These are phyloP conservation scores for Strobilomyces dryophilus DNA, from an alignment of 768 basidiomycete genomes.

Conservation along the genomic window DNA sequence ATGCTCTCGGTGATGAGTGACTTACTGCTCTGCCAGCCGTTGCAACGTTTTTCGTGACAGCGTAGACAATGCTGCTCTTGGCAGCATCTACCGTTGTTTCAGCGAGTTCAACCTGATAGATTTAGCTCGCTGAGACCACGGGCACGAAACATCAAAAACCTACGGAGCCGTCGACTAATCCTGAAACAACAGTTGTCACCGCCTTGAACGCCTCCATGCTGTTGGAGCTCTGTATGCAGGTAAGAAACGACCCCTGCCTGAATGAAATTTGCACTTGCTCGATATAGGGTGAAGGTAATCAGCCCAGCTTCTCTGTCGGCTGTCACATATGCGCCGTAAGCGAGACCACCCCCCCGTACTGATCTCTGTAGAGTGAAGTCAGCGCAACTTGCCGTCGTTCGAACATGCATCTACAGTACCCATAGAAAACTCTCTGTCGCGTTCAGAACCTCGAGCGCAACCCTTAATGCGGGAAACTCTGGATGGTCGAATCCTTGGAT, in stretches of 20 bases:
- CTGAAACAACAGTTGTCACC: constrained; percentile 70
- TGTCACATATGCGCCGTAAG: constrained; percentile 82
- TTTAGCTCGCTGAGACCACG: not conserved
- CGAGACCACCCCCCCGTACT: constrained; percentile 91
- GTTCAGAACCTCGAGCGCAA: constrained; percentile 86
- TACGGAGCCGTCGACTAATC: constrained; percentile 81
- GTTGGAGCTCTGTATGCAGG: constrained; percentile 64
- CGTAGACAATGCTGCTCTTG: constrained; percentile 87
- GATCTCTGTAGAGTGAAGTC: constrained; percentile 50
- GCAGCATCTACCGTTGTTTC: constrained; percentile 83
- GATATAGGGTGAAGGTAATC: constrained; percentile 72
- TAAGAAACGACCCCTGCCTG: not conserved
- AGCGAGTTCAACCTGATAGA: constrained; percentile 68
- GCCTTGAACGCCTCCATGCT: constrained; percentile 76
- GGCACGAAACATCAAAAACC: constrained; percentile 15
- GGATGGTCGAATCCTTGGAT: constrained; percentile 77
- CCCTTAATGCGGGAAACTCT: constrained; percentile 78
- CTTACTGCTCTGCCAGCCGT: constrained; percentile 85
- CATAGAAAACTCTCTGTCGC: constrained; percentile 94
- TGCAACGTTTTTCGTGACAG: constrained; percentile 74
- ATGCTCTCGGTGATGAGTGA: constrained; percentile 4
- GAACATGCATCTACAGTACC: constrained; percentile 41
- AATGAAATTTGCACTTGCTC: constrained; percentile 43
- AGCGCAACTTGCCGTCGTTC: constrained; percentile 4
- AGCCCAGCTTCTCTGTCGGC: constrained; percentile 77